These are phyloP conservation scores for Diversispora eburnea DNA, from an alignment of 192 early-diverging fungal genomes.

Conservation along the genomic window DNA sequence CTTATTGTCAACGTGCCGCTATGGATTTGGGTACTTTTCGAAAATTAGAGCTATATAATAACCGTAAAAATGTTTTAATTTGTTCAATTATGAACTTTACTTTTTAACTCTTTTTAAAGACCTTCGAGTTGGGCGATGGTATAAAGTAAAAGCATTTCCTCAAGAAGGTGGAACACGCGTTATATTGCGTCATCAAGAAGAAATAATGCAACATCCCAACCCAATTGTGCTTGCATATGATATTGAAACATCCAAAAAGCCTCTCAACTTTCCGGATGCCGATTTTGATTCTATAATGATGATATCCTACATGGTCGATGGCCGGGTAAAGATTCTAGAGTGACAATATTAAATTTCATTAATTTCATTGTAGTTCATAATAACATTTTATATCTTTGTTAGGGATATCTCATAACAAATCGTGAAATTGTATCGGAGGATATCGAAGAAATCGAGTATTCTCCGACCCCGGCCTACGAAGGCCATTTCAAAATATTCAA, in stretches of 20 bases:
- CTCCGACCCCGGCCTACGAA: slow-evolving; percentile 90
- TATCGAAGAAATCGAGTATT: slow-evolving; percentile 98
- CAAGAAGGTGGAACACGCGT: slow-evolving; percentile 52
- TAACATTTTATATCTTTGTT: background rate
- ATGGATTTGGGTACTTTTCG: slow-evolving; percentile 74
- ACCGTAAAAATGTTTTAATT: background rate
- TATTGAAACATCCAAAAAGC: slow-evolving; percentile 97
- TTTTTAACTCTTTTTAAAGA: slow-evolving; percentile 40
- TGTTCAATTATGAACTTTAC: too few species aligned
- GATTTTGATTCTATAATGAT: slow-evolving; percentile 94
- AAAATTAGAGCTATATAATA: background rate
- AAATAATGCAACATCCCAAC: slow-evolving; percentile 89
- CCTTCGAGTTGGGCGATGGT: slow-evolving; percentile 95
- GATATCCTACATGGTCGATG: slow-evolving; percentile 99
- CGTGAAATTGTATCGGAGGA: slow-evolving; percentile 92
- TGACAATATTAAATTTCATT: too few species aligned
- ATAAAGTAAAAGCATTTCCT: slow-evolving; percentile 64
- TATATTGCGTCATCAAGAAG: slow-evolving; percentile 59
- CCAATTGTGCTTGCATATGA: slow-evolving; percentile 94
- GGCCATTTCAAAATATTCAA: slow-evolving; percentile 98
- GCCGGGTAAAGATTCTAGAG: slow-evolving; percentile 58
- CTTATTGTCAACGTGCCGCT: slow-evolving; percentile 91
- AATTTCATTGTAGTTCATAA: background rate
- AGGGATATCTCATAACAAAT: slow-evolving; percentile 97
- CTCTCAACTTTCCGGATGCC: slow-evolving; percentile 96